These are phyloP conservation scores for Lachnum nothofagi DNA, from an alignment of 2,329 filamentous ascomycete species.

Conservation along the genomic window DNA sequence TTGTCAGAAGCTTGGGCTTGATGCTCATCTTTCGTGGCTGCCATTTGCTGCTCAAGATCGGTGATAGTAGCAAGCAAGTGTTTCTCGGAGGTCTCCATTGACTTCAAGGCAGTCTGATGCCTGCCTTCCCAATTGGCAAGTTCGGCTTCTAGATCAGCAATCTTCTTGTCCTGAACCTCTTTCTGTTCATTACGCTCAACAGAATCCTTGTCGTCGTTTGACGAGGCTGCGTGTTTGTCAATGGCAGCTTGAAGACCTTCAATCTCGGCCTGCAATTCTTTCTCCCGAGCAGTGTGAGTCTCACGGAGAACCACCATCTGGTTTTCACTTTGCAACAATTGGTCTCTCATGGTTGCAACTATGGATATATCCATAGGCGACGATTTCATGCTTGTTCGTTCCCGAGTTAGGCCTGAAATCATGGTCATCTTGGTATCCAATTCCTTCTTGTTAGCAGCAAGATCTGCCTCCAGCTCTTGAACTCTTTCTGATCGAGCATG, in stretches of 20 bases:
- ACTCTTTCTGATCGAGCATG: constrained; percentile 83
- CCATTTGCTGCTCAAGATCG: constrained; percentile 61
- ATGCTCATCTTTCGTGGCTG: constrained; percentile 38
- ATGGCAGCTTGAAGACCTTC: constrained; percentile 52
- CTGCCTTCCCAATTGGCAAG: constrained; percentile 70
- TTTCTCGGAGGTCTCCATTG: constrained; percentile 67
- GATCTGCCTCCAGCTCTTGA: constrained; percentile 80
- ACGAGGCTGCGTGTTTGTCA: constrained; percentile 15
- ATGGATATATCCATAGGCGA: constrained; percentile 88
- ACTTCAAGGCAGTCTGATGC: constrained; percentile 65
- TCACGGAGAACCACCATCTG: constrained; percentile 71
- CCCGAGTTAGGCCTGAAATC: constrained; percentile 87
- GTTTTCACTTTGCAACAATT: constrained; percentile 80
- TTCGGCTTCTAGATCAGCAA: constrained; percentile 65
- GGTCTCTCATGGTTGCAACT: constrained; percentile 78
- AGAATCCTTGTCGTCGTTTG: constrained; percentile 14
- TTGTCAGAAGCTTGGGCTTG: constrained; percentile 46
- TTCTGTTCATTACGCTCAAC: constrained; percentile 21
- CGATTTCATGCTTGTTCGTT: constrained; percentile 80
- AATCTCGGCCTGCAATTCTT: constrained; percentile 67
- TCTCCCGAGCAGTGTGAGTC: constrained; percentile 66
- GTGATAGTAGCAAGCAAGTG: constrained; percentile 67
- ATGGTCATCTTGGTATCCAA: constrained; percentile 97
- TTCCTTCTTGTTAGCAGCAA: constrained; percentile 80
- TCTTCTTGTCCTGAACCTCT: constrained; percentile 33